phyloP scores from a whole-genome alignment of 2,329 filamentous ascomycete species.

The Fusarium secorum region DNA sequence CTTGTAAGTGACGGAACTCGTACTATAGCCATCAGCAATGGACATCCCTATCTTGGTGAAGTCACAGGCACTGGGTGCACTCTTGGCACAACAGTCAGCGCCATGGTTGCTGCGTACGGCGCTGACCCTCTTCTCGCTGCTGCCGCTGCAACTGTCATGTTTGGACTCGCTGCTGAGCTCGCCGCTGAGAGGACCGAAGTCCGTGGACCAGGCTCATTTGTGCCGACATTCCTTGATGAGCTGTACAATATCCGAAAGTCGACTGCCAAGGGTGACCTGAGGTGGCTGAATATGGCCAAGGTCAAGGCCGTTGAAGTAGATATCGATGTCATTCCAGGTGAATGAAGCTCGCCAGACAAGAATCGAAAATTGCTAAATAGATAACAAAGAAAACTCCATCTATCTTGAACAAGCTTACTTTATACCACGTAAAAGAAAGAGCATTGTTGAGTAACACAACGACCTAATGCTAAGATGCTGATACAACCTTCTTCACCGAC shows the following conservation, averaged over 20 bases:
- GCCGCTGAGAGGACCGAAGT: conserved; percentile 72
- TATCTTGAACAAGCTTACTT: conserved; percentile 6
- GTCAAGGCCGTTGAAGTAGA: conserved; percentile 51
- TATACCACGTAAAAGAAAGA: background rate
- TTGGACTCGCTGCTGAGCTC: conserved; percentile 75
- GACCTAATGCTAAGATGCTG: background rate
- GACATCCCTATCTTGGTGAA: conserved; percentile 72
- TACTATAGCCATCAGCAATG: conserved; percentile 76
- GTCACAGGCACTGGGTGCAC: conserved; percentile 87
- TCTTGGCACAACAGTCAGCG: conserved; percentile 81
- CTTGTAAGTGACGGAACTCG: conserved; percentile 77
- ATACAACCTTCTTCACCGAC: background rate
- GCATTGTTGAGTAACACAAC: background rate
- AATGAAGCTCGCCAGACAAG: background rate
- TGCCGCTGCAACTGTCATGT: conserved; percentile 77
- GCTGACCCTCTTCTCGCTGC: conserved; percentile 75
- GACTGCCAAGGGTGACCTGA: conserved; percentile 55
- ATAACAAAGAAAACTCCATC: background rate
- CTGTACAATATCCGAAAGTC: conserved; percentile 60
- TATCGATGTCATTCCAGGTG: conserved; percentile 17
- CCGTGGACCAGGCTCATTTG: conserved; percentile 83
- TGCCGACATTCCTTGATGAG: conserved; percentile 84
- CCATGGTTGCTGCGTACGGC: conserved; percentile 70
- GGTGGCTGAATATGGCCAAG: conserved; percentile 62
- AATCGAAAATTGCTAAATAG: background rate